Evolutionary conservation across 2,329 filamentous ascomycete genomes (phyloP).

Genomic region (Arthrobotrys sphaeroides): DNA sequence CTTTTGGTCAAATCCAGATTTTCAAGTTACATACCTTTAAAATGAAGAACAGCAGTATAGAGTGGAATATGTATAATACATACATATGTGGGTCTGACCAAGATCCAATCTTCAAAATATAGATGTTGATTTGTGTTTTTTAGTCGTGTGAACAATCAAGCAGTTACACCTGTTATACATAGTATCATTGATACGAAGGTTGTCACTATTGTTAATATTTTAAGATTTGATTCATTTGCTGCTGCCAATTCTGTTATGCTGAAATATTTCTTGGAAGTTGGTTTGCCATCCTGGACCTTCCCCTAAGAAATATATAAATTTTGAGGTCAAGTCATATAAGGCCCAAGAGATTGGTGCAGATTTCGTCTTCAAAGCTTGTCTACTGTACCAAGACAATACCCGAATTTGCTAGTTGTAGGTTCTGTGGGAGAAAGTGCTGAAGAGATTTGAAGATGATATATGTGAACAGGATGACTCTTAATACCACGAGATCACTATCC

Average conservation of each 20-base stretch:
- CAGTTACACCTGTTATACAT: neutral
- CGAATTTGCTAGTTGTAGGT: neutral
- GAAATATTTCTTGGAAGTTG: neutral
- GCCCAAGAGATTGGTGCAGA: neutral
- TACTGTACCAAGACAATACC: neutral
- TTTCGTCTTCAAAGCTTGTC: neutral
- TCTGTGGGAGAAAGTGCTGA: neutral
- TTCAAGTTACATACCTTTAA: neutral
- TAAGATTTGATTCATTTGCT: neutral
- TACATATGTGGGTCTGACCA: neutral
- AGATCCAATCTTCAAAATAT: neutral
- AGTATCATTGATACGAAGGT: neutral
- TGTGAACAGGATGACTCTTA: neutral
- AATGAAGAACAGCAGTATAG: neutral
- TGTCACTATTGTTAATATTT: neutral
- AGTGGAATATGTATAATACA: neutral
- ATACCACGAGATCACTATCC: neutral
- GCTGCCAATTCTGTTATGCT: neutral
- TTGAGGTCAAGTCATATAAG: neutral
- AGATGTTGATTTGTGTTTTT: neutral
- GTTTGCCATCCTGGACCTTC: neutral
- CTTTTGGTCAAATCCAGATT: neutral
- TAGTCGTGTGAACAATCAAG: slow-evolving; percentile 5
- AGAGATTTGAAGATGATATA: neutral
- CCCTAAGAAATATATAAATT: neutral